These are phyloP conservation scores for Saccharomycopsis javanensis DNA, from an alignment of 805 yeast genomes.

Conservation along the genomic window DNA sequence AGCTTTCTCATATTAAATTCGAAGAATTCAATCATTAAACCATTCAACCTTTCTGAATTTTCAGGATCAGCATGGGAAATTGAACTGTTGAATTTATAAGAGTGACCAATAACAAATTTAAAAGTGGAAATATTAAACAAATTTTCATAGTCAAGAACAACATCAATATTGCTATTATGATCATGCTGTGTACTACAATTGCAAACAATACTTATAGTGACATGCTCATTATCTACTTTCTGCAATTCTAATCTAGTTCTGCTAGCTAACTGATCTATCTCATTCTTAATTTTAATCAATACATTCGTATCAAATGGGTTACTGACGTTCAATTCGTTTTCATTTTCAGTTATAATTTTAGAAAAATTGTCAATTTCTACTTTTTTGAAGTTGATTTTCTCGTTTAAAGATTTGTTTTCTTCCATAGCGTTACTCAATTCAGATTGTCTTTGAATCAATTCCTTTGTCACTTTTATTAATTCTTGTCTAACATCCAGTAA, in stretches of 20 bases:
- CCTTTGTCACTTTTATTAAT: constrained; percentile 14
- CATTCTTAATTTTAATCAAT: constrained; percentile 6
- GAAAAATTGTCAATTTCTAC: constrained; percentile 16
- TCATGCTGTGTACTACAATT: constrained; percentile 16
- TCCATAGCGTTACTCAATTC: constrained; percentile 3
- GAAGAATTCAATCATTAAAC: constrained; percentile 5
- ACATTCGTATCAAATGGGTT: constrained; percentile 20
- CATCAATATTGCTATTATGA: constrained; percentile 11
- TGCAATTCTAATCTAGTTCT: constrained; percentile 26
- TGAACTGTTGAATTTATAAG: constrained; percentile 8
- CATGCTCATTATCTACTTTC: constrained; percentile 29
- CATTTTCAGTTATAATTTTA: constrained; percentile 19
- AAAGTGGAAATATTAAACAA: constrained; percentile 3
- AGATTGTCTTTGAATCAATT: constrained; percentile 5
- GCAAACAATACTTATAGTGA: constrained; percentile 24
- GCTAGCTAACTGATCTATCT: neutral
- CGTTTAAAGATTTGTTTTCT: neutral
- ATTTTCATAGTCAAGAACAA: constrained; percentile 20
- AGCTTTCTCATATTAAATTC: neutral
- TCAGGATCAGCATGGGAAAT: constrained; percentile 4
- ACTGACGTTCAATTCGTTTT: constrained; percentile 18
- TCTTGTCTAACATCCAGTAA: constrained; percentile 16
- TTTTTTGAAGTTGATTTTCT: constrained; percentile 11
- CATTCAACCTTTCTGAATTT: constrained; percentile 1
- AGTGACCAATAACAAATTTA: constrained; percentile 6